Evolutionary conservation across 2,329 filamentous ascomycete species (phyloP), one percentile per base, ranked within the genome.

Genomic region (Beauveria medogensis): DNA sequence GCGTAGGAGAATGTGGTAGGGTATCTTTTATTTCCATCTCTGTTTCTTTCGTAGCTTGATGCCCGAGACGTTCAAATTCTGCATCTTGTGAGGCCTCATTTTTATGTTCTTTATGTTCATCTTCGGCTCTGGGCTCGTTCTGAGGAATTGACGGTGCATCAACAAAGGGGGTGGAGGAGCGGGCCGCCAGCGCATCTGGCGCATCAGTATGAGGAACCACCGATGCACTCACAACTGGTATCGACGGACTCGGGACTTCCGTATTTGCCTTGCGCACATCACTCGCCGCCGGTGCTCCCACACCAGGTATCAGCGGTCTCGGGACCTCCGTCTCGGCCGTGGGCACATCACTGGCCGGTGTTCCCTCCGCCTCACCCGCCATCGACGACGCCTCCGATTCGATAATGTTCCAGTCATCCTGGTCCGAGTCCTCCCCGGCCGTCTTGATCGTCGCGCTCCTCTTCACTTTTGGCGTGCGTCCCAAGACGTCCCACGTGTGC

Each of bases 381-480:
- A 62, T n/a, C 24, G 67, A 64, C 14, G 67, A 66, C 9, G 73
- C 67, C 24, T 77, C 78, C 22, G 73, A 67, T 44, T 82, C 81
- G 53, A 82, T 77, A 59, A 83, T 62, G 59, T 79, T 82, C 81
- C 81, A 83, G 44, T 78, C 80, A 6, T 82, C 30, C n/a, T 69
- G 63, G 1, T 52, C 57, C 1, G 67, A 63, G 4, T 65, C 61
- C 12, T 63, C 52, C 5, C 40, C 56, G n/a, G 52, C 64, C 3
- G 68, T 64, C 1, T 72, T 71, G 26, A 71, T 75, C 3, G 67
- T 72, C 60, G 80, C 82, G 1, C 73, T 78, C 62, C 80, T 80
- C 26, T 72, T 72, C 5, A 68, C 58, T 0, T 30, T 12, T 5
- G 44, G 55, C 2, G 69, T 66, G 22, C 57, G 48, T 8, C 72